phyloP scores from a whole-genome alignment of 768 basidiomycete species.

The Boletus subcaerulescens region DNA sequence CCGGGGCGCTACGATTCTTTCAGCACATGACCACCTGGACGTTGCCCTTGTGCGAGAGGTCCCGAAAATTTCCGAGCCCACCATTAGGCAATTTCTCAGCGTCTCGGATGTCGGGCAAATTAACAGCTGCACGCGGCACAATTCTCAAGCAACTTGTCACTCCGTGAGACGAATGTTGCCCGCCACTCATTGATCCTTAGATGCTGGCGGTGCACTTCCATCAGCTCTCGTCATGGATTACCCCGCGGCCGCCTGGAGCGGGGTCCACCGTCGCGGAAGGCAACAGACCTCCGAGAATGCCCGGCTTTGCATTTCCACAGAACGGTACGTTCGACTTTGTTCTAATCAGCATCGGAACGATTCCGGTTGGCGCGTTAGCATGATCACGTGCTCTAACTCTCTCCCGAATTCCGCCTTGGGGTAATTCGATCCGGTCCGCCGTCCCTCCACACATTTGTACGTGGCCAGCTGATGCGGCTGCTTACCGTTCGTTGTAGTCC shows the following conservation, averaged over 20 bases:
- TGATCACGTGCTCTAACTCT: constrained; percentile 6
- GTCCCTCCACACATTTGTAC: too few species aligned
- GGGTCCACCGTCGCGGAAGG: background rate
- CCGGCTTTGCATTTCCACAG: background rate
- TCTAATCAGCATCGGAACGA: background rate
- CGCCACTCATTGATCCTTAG: background rate
- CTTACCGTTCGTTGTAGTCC: background rate
- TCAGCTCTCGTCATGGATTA: background rate
- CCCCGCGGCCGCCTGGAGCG: constrained; percentile 1
- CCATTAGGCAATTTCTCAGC: background rate
- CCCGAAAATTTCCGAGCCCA: constrained; percentile 12
- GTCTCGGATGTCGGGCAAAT: background rate
- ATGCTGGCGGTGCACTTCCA: background rate
- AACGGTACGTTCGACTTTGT: background rate
- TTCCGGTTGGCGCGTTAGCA: constrained; percentile 4
- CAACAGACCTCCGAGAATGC: constrained; percentile 4
- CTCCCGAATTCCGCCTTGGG: background rate
- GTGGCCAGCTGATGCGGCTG: too few species aligned
- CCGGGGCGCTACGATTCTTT: constrained; percentile 1
- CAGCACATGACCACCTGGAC: background rate
- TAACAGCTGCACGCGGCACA: background rate
- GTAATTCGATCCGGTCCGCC: too few species aligned
- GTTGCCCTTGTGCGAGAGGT: background rate
- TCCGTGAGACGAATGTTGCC: constrained; percentile 6
- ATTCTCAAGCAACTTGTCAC: background rate